A percentile compares a stretch with the other conserved stretches of the same genome.
These are phyloP conservation scores for Odontarrhena argentea DNA, from an alignment of 345 rosid species.

Conservation along the genomic window DNA sequence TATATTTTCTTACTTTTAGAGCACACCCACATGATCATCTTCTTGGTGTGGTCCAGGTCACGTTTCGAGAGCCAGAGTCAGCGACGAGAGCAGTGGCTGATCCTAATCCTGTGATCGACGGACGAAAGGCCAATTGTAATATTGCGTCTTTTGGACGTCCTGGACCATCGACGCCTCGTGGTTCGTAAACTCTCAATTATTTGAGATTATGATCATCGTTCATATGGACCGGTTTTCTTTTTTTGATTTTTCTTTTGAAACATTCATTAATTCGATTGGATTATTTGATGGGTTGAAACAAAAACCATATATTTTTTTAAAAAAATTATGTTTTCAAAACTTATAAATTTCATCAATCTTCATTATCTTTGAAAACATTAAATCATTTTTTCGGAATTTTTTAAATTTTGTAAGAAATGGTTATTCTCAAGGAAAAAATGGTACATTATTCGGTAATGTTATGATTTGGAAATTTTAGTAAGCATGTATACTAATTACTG, in stretches of 20 bases:
- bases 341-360: neutral
- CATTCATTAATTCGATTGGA: neutral
- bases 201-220: slow-evolving; percentile 8
- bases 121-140: slow-evolving; percentile 90
- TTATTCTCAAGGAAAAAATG: neutral
- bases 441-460: slow-evolving; percentile 21
- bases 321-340: neutral
- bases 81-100: slow-evolving; percentile 79
- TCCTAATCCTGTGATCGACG: slow-evolving; percentile 85
- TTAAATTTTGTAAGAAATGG: neutral
- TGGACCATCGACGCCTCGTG: slow-evolving; percentile 81
- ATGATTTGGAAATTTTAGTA: neutral
- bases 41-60: slow-evolving; percentile 52
- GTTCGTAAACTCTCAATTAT: slow-evolving; percentile 38
- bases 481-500: too few relatives aligned
- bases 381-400: neutral
- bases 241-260: neutral
- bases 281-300: slow-evolving; percentile 13
- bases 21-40: too few relatives aligned
- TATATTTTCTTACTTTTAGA: too few relatives aligned
- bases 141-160: slow-evolving; percentile 91
- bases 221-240: neutral
- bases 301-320: neutral
- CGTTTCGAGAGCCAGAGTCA: slow-evolving; percentile 87
- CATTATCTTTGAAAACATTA: neutral